A percentile compares a stretch with the other conserved stretches of the same genome.
Conservation (phyloP, 345 rosid species). For the Raphanus sativus region DNA sequence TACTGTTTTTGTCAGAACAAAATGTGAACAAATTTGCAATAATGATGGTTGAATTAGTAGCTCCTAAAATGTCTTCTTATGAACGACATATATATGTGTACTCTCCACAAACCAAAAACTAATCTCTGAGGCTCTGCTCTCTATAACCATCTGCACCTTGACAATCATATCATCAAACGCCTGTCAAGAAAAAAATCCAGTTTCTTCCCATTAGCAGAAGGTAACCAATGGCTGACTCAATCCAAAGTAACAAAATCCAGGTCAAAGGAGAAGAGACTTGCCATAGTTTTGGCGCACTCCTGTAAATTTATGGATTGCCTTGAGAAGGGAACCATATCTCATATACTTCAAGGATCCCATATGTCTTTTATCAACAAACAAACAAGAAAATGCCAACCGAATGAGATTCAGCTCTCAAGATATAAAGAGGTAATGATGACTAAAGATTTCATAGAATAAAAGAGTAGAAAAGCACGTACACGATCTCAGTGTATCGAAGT, state of each 20-base stretch:
- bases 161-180: constrained; percentile 14
- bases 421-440: not conserved
- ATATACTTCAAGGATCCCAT: constrained; percentile 78
- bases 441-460: not conserved
- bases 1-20: not conserved
- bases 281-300: constrained; percentile 80
- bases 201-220: not conserved
- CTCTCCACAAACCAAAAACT: constrained; percentile 4
- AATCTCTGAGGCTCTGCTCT: constrained; percentile 20
- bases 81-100: not conserved
- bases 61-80: constrained; percentile 3
- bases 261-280: constrained; percentile 32
- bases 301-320: constrained; percentile 76
- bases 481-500: constrained; percentile 83
- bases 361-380: constrained; percentile 48
- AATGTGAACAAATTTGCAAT: constrained; percentile 10
- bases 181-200: constrained; percentile 27
- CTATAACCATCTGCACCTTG: not conserved
- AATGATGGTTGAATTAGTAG: not conserved
- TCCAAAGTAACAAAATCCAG: not conserved
- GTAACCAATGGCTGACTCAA: not conserved
- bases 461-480: constrained; percentile 49
- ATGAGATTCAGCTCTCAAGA: constrained; percentile 8
- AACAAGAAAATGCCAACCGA: not conserved
- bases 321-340: constrained; percentile 65